phyloP scores from a whole-genome alignment of 2,329 filamentous ascomycete species.

The Penicillium brevicompactum region DNA sequence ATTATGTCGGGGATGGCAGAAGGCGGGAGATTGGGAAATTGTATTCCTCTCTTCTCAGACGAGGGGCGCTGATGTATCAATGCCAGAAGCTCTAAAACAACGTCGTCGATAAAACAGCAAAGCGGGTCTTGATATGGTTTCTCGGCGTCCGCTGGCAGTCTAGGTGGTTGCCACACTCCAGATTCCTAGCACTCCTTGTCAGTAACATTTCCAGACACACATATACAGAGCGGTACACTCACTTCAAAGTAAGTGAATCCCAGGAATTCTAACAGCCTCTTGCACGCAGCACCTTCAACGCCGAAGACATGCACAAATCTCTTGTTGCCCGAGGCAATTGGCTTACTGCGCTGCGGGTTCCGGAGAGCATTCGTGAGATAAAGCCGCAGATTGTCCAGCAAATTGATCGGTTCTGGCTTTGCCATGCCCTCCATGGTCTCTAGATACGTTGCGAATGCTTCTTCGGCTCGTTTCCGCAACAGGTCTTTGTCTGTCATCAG shows the following conservation, averaged over 20 bases:
- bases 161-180: conserved; percentile 48
- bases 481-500: conserved; percentile 57
- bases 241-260: conserved; percentile 56
- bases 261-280: conserved; percentile 58
- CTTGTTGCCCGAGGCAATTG: conserved; percentile 63
- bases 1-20: conserved; percentile 45
- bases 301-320: conserved; percentile 66
- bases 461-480: conserved; percentile 57
- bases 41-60: conserved; percentile 39
- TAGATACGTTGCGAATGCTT: conserved; percentile 54
- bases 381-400: conserved; percentile 58
- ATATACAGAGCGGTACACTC: not conserved
- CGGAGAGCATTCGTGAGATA: conserved; percentile 64
- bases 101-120: conserved; percentile 59
- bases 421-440: conserved; percentile 56
- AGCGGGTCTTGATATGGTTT: conserved; percentile 43
- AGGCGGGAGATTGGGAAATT: conserved; percentile 33
- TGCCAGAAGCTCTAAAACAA: conserved; percentile 59
- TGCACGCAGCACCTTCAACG: conserved; percentile 56
- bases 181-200: conserved; percentile 30
- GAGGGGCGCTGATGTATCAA: conserved; percentile 51
- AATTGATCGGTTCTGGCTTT: conserved; percentile 55
- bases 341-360: conserved; percentile 51
- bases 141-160: conserved; percentile 34
- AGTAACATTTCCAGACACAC: not conserved